Evolutionary conservation across 2,329 filamentous ascomycete genomes (phyloP), one percentile per base, ranked within the genome.

Genomic region (Fusarium algeriense): DNA sequence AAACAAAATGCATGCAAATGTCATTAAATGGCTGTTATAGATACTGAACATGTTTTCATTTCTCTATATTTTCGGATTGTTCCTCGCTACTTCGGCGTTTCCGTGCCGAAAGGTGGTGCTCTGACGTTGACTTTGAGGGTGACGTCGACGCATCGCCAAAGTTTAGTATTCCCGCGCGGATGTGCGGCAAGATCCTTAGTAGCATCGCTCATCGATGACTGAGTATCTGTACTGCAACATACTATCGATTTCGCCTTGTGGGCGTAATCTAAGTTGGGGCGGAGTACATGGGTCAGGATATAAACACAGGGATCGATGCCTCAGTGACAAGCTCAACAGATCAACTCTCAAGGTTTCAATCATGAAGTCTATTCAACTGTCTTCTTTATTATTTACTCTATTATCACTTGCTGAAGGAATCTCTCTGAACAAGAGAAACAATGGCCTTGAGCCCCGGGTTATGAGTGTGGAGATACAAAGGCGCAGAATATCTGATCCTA

Each of bases 381-480:
- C 81, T 35, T 75, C 67, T 40, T 32, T 64, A 34, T 17, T 66
- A 8, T 46, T 78, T 48, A 75, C 76, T 35, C 48, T 81, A 20
- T 64, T 79, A 49, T 62, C 77, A 40, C 57, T 69, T 12, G 65
- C 78, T 4, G 75, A 68, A 3, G 71, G 81, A 40, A 70, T 78
- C 38, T 64, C 72, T 23, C 50, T 83, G 28, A 74, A 69, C 15
- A 76, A 78, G 59, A 76, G 75, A 38, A 67, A 78, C 30, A 70
- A 81, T 65, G 79, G 72, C 12, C 17, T 60, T 20, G 65, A 76
- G 23, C 82, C 84, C 4, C 84, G 81, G 43, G 85, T 89, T 8
- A 77, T 89, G 53, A 78, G 78, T 53, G 73, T 89, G 62, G 74
- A 83, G 43, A 83, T 85, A 7, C 80, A 86, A 40, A 76, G 81